Evolutionary conservation across 1,139 yeast genomes (phyloP).

Genomic region (Arxiozyma heterogenica): DNA sequence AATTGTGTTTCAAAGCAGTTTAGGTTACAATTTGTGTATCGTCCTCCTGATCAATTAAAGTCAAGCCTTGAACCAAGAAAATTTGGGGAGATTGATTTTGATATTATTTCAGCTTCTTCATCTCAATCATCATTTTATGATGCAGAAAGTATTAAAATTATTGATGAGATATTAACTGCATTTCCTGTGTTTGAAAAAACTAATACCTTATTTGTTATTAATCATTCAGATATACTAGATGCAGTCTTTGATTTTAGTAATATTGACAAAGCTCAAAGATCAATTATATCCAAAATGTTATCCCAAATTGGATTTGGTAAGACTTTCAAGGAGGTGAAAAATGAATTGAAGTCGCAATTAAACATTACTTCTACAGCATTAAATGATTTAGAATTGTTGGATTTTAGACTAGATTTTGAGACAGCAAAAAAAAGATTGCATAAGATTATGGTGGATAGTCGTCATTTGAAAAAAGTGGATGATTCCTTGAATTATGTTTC

Average conservation of each 20-base stretch:
- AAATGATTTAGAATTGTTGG: conserved; percentile 72
- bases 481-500: conserved; percentile 51
- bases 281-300: conserved; percentile 57
- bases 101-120: conserved; percentile 52
- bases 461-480: conserved; percentile 51
- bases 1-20: conserved; percentile 46
- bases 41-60: conserved; percentile 48
- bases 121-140: conserved; percentile 50
- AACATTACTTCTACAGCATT: conserved; percentile 73
- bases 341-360: conserved; percentile 57
- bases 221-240: conserved; percentile 72
- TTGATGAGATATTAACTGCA: conserved; percentile 58
- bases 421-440: conserved; percentile 53
- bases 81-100: conserved; percentile 79
- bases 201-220: conserved; percentile 52
- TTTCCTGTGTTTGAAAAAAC: conserved; percentile 58
- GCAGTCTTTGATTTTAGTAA: conserved; percentile 71
- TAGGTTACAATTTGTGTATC: conserved; percentile 71
- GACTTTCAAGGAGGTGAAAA: conserved; percentile 54
- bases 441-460: conserved; percentile 69
- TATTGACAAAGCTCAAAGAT: conserved; percentile 59
- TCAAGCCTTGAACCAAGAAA: conserved; percentile 64
- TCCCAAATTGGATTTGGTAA: conserved; percentile 71
- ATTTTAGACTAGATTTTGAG: conserved; percentile 60
- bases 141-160: conserved; percentile 77